These are phyloP conservation scores for Thelonectria blattea DNA, from an alignment of 2,329 filamentous ascomycete genomes.

Conservation along the genomic window DNA sequence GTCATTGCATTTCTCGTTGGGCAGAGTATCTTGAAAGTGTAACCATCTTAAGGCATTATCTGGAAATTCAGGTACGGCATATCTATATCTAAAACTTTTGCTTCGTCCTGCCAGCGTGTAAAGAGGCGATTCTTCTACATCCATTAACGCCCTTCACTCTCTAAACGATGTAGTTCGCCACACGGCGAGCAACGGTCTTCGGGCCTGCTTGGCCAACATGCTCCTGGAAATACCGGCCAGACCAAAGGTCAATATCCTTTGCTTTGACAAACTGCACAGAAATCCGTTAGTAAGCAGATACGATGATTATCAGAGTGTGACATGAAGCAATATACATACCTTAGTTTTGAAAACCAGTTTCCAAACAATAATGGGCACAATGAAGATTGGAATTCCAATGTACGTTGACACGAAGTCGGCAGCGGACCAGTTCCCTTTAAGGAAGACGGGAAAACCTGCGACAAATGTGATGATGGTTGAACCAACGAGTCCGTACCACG, in stretches of 20 bases:
- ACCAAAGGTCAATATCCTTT: conserved; percentile 58
- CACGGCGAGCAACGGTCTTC: background rate
- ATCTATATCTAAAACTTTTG: background rate
- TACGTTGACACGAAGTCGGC: conserved; percentile 70
- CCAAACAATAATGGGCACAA: conserved; percentile 66
- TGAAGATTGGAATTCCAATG: conserved; percentile 67
- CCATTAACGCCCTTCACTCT: too few species aligned
- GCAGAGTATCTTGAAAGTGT: too few species aligned
- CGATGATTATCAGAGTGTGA: background rate
- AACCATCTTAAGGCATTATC: too few species aligned
- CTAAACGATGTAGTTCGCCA: background rate
- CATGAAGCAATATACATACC: conserved; percentile 1
- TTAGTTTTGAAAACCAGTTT: conserved; percentile 49
- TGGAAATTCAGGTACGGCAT: too few species aligned
- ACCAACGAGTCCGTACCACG: conserved; percentile 63
- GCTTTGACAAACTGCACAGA: conserved; percentile 41
- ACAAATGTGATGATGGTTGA: conserved; percentile 70
- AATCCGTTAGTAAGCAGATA: background rate
- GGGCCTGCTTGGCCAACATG: conserved; percentile 1
- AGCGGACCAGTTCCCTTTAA: conserved; percentile 66
- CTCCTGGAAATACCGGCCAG: conserved; percentile 27
- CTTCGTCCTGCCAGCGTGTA: background rate
- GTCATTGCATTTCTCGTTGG: background rate
- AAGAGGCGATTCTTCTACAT: background rate
- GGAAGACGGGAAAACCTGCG: conserved; percentile 79